Evolutionary conservation across 495 filamentous ascomycete genomes (phyloP).

Genomic region (Podospora anserina): DNA sequence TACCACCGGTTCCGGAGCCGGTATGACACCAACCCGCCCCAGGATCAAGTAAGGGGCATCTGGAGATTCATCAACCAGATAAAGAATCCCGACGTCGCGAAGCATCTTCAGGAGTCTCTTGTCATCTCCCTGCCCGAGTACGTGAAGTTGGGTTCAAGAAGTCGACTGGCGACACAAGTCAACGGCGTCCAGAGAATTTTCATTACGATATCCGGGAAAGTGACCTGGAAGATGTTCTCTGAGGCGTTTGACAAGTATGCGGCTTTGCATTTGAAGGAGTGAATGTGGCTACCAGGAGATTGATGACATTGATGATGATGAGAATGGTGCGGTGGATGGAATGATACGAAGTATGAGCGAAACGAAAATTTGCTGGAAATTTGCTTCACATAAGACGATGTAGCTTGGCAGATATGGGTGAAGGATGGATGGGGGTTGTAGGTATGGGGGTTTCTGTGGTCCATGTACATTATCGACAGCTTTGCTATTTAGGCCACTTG

Average conservation of each 20-base stretch:
- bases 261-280: neutral
- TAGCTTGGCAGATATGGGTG: neutral
- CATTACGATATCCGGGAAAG: neutral
- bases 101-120: constrained; percentile 28
- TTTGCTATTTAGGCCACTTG: neutral
- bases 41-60: constrained; percentile 26
- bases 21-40: constrained; percentile 23
- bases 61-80: constrained; percentile 29
- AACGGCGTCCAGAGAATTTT: neutral
- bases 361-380: neutral
- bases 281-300: neutral
- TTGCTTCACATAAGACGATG: neutral
- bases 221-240: neutral
- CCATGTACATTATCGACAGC: neutral
- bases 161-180: neutral
- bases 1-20: constrained; percentile 18
- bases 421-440: neutral
- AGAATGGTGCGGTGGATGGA: neutral
- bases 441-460: neutral
- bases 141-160: constrained; percentile 3
- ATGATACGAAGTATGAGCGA: neutral
- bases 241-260: neutral
- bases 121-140: constrained; percentile 13
- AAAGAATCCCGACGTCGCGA: constrained; percentile 17
- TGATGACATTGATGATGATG: neutral